Conservation (phyloP, 371 early-diverging fungal species). For the Basidiobolus meristosporus region DNA sequence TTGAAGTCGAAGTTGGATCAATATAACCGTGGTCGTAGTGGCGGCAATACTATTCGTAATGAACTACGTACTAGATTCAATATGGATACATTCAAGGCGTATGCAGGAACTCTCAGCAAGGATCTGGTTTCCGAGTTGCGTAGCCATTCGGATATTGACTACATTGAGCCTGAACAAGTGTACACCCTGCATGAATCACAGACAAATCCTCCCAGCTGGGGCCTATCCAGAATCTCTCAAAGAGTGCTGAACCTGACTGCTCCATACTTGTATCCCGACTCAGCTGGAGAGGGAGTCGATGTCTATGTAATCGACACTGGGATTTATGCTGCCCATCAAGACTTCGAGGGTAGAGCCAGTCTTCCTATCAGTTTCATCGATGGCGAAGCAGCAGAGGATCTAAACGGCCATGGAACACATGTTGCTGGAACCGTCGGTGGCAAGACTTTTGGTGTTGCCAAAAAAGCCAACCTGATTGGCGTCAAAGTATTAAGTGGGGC, state of each 20-base stretch:
- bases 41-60: no score
- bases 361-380: constrained; percentile 10
- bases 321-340: constrained; percentile 17
- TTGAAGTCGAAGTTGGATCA: no score
- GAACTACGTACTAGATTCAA: no score
- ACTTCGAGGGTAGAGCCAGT: constrained; percentile 23
- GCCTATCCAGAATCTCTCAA: constrained; percentile 29
- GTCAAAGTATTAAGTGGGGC: constrained; percentile 33
- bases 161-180: constrained; percentile 4
- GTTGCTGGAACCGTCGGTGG: constrained; percentile 27
- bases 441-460: no score
- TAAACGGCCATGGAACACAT: constrained; percentile 31
- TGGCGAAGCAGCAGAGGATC: constrained; percentile 16
- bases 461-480: constrained; percentile 21
- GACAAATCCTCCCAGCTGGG: constrained; percentile 14
- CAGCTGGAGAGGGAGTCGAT: constrained; percentile 13
- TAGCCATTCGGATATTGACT: constrained; percentile 1
- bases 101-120: no score
- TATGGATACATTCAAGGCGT: no score
- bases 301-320: constrained; percentile 45
- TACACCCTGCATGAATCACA: background rate
- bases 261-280: constrained; percentile 5
- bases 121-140: no score
- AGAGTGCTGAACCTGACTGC: constrained; percentile 3
- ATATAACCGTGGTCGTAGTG: no score